Evolutionary conservation across 1,139 yeast genomes (phyloP), one percentile per base, ranked within the genome.

Genomic region (Ogataea hybrid): DNA sequence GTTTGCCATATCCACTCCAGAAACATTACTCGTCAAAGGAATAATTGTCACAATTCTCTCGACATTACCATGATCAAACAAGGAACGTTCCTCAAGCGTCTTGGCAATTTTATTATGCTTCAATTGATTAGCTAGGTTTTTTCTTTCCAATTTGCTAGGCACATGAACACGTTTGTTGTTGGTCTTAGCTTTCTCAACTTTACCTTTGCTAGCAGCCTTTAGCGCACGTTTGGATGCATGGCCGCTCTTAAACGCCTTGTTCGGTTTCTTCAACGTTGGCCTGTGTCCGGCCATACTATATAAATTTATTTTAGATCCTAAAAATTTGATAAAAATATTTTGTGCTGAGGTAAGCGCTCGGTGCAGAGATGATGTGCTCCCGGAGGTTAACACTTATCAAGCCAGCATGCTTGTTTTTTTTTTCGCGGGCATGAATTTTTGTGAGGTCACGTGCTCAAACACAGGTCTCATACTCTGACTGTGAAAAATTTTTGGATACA

Each of bases 171-270:
- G 65, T 57, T 68, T 78, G 32, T 66, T 65, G 30, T 67, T 59
- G 2, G 67, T 63, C 12, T 57, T 46, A 16, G 69, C 65, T 57
- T 83, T 85, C 59, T 90, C 97, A 28, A 92, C 88, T 63, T 88
- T 89, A 49, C 97, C 97, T 63, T 90, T 90, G 54, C 70, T 71
- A 47, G 77, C 72, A 50, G 86, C 84, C 62, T 88, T 90, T 57
- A 89, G 63, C 41, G 89, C 80, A 43, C 96, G 87, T 61, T 92
- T 92, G n/a, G 95, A 78, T 16, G 96, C 79, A 69, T 92, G 97
- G 59, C 81, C 84, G 6, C 95, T 80, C 62, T 92, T 92, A 74
- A 88, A 92, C 9, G 92, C 76, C 67, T 92, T 92, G 57, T 90
- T 96, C 41, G 81, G 81, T 62, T 82, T 83, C 65, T 88, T 90